Conservation (phyloP, 169 alveolate genomes). For the Eimeria zaria region DNA sequence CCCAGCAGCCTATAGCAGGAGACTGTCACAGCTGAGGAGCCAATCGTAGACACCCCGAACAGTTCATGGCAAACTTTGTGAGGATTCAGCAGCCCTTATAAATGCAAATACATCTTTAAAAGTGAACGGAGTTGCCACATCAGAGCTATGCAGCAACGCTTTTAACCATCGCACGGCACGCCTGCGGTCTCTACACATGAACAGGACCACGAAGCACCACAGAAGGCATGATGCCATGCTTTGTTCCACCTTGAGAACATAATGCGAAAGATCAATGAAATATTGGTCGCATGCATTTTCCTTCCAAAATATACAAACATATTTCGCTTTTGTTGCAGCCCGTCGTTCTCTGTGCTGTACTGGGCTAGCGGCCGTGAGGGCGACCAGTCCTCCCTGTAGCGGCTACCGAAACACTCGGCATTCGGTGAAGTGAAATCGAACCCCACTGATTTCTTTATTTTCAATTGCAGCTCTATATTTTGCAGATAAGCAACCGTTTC, state of each 20-base stretch:
- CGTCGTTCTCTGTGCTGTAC: neutral
- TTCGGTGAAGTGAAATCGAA: neutral
- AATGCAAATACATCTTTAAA: neutral
- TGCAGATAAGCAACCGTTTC: neutral
- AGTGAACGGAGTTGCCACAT: neutral
- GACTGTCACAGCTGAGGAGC: neutral
- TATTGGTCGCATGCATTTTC: neutral
- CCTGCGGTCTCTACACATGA: neutral
- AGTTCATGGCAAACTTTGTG: neutral
- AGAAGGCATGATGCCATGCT: neutral
- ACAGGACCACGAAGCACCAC: slow-evolving; percentile 3
- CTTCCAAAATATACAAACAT: neutral
- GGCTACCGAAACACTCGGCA: neutral
- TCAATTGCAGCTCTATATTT: neutral
- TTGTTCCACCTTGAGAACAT: neutral
- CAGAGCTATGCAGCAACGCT: neutral
- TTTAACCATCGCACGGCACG: neutral
- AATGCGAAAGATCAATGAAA: neutral
- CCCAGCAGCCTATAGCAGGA: too few species aligned
- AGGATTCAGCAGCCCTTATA: neutral
- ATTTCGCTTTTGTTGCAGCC: neutral
- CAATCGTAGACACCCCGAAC: neutral
- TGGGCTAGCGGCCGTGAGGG: slow-evolving; percentile 63
- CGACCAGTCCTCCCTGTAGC: slow-evolving; percentile 38
- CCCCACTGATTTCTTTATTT: neutral